Conservation (phyloP, 2,329 filamentous ascomycete species). For the Scolecobasidium constrictum region DNA sequence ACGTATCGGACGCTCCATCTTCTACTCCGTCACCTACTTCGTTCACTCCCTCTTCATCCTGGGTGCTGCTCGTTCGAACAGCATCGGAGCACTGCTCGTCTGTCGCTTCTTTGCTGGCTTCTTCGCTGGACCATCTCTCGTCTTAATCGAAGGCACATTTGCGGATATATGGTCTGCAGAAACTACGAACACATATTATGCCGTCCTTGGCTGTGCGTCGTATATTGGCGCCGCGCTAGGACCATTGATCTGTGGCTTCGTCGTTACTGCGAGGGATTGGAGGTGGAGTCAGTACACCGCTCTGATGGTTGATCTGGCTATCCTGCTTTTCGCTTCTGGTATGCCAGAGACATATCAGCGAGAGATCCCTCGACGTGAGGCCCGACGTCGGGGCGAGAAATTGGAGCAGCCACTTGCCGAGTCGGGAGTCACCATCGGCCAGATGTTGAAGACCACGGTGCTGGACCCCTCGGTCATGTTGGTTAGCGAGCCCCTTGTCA, state of each 20-base stretch:
- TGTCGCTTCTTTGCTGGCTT: slow-evolving; percentile 61
- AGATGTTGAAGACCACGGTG: slow-evolving; percentile 20
- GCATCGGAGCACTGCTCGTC: slow-evolving; percentile 40
- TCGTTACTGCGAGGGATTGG: slow-evolving; percentile 28
- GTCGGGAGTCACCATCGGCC: slow-evolving; percentile 15
- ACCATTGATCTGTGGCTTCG: slow-evolving; percentile 28
- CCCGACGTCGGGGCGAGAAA: slow-evolving; percentile 7
- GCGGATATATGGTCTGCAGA: slow-evolving; percentile 22
- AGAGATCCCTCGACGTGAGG: slow-evolving; percentile 17
- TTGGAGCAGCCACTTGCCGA: slow-evolving; percentile 12
- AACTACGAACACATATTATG: slow-evolving; percentile 23
- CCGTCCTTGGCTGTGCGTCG: slow-evolving; percentile 19
- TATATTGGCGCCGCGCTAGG: slow-evolving; percentile 25
- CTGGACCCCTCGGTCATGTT: slow-evolving; percentile 23
- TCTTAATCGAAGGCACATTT: slow-evolving; percentile 22
- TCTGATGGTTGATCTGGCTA: slow-evolving; percentile 19
- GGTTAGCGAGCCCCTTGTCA: slow-evolving; percentile 24
- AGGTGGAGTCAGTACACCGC: slow-evolving; percentile 21
- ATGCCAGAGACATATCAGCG: slow-evolving; percentile 21
- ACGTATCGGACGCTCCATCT: slow-evolving; percentile 41
- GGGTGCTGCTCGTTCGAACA: slow-evolving; percentile 41
- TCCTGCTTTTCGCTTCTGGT: slow-evolving; percentile 20
- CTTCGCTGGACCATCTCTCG: slow-evolving; percentile 32
- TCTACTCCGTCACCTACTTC: slow-evolving; percentile 38
- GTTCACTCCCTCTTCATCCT: slow-evolving; percentile 45